Base-by-base conservation (phyloP, 306 rosid species). In the Vachellia collinsii region DNA sequence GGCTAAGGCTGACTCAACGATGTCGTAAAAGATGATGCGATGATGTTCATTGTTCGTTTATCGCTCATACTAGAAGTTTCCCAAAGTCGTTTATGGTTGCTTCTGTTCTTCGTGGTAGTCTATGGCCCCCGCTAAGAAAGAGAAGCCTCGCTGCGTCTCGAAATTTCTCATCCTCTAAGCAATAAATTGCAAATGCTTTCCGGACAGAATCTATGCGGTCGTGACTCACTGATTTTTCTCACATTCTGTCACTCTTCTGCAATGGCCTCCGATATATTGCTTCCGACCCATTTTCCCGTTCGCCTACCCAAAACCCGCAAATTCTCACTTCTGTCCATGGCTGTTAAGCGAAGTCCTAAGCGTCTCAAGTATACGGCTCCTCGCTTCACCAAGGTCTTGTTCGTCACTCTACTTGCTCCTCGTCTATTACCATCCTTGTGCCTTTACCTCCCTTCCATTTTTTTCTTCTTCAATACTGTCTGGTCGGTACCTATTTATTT, bases 271-370 rank as follows among this genome's bases (percentile, higher is more conserved):
- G 29, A 80, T 46, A 6, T 69, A 39, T 44, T 81, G 48, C 36
- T 58, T 71, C 76, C 83, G 37, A 53, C 70, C 70, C 83, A 56
- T 37, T 80, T 80, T 70, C 66, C 80, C 19, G 43, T 77, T 62
- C 50, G 20, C 72, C 13, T 78, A 17, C 71, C 77, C 53, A 76
- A 56, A 83, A 47, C 50, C 79, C 83, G 29, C 39, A 77, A 89
- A 8, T 80, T 83, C 58, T 75, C 23, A 19, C 70, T 84, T 11
- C 38, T 89, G 43, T 83, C 93, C 58, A 87, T 91, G 90, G 87
- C 85, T 17, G 44, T 73, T 13, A 92, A 94, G 88, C 93, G 98
- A 56, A 92, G 94, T 83, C 98, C 98, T 59, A 94, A 94, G 91
- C 98, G 97, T 77, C 97, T 94, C 88, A 94, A 94, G 42, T 94